Evolutionary conservation across 2,329 filamentous ascomycete species (phyloP).

Genomic region (Grosmannia penicillata): DNA sequence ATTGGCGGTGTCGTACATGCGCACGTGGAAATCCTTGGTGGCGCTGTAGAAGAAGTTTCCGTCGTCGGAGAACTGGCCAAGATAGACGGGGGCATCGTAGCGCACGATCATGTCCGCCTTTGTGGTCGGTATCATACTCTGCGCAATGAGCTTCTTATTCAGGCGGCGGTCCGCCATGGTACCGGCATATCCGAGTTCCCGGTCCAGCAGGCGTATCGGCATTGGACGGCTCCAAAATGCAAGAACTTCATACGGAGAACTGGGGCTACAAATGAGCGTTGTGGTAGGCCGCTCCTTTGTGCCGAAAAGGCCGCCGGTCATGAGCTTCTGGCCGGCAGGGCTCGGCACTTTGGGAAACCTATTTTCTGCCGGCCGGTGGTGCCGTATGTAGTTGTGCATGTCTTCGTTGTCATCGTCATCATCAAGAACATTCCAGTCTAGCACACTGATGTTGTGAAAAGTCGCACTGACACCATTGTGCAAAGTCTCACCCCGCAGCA

Average conservation of each 20-base stretch:
- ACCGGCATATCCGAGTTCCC: constrained; percentile 62
- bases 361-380: constrained; percentile 29
- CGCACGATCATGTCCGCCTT: constrained; percentile 77
- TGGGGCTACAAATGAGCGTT: not conserved
- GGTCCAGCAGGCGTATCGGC: constrained; percentile 59
- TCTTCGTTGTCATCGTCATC: no score
- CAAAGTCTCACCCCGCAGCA: constrained; percentile 12
- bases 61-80: constrained; percentile 90
- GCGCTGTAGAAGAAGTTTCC: constrained; percentile 95
- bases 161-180: constrained; percentile 22
- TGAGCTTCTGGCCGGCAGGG: constrained; percentile 58
- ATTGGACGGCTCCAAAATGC: constrained; percentile 27
- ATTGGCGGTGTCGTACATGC: constrained; percentile 96
- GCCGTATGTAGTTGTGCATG: constrained; percentile 20
- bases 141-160: constrained; percentile 48
- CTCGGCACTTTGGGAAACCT: constrained; percentile 76
- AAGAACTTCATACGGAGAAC: not conserved
- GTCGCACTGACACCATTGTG: constrained; percentile 10
- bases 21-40: constrained; percentile 82
- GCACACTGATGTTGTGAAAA: no score
- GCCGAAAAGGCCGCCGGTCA: constrained; percentile 73
- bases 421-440: no score
- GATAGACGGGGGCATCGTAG: constrained; percentile 76
- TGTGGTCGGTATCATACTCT: constrained; percentile 64
- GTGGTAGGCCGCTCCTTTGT: constrained; percentile 33